Base-by-base conservation (phyloP, 345 rosid species). In the Citropsis articulata region DNA sequence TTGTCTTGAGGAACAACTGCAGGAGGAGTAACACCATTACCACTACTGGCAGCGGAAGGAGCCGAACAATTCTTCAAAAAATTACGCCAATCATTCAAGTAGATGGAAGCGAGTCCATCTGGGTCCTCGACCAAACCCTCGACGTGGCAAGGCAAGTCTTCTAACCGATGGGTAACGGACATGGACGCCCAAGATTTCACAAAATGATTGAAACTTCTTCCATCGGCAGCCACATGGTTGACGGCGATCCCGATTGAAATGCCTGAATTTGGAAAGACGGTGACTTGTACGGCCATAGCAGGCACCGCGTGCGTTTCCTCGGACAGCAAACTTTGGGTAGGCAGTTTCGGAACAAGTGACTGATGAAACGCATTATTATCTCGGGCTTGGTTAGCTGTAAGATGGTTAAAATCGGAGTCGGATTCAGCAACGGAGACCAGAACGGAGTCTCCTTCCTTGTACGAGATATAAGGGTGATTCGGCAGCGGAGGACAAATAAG, bases 361-460 rank as follows among this genome's bases (percentile, higher is more conserved):
- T 38, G 73, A 71, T 42, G 50, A 12, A 85, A 78, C 5, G 69
- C 31, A 12, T 6, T 35, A 70, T 22, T 62, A 30, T 83, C 81
- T 31, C 87, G 88, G 1, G 84, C 33, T 0, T 77, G 78, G 73
- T 83, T 79, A 1, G 79, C 56, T 6, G 2, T 56, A 1, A 84
- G 64, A 31, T 13, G 22, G 16, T 78, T 38, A 61, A 85, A 88
- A 66, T 88, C 86, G 14, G 48, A 78, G 1, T 22, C 25, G 2
- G 91, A 89, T 82, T 86, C 87, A 5, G 69, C 85, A 0, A 86
- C 68, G 2, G 57, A 69, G 76, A 89, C 73, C 10, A 66, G 4
- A 42, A 85, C 78, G 21, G 79, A 81, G 73, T 80, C 83, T 6
- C 77, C 85, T 9, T 86, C 80, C 2, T 16, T 60, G 80, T 83